Percentiles rank a stretch among this genome's conserved stretches.
These are phyloP conservation scores for Apiospora koreana DNA, from an alignment of 2,329 filamentous ascomycete species.

Conservation along the genomic window DNA sequence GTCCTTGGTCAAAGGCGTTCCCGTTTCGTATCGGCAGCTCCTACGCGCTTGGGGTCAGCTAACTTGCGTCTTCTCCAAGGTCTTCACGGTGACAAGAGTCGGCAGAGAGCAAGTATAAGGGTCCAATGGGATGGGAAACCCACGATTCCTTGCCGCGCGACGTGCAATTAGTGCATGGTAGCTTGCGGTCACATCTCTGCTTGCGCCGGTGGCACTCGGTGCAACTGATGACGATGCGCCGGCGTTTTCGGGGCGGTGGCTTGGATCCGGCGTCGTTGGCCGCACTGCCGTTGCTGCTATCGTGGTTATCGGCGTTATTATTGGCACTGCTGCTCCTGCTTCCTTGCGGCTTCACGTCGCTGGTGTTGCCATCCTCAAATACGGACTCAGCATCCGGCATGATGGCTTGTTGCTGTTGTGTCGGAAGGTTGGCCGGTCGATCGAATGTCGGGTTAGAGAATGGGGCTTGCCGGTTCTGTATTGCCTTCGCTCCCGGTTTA, in stretches of 20 bases:
- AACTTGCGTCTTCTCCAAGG: neutral
- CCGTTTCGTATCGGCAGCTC: constrained; percentile 59
- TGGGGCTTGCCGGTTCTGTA: neutral
- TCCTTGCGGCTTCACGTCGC: constrained; percentile 5
- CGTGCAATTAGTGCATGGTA: constrained; percentile 61
- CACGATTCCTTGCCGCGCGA: constrained; percentile 53
- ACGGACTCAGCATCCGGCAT: constrained; percentile 4
- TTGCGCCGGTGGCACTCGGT: constrained; percentile 66
- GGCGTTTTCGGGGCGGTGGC: constrained; percentile 54
- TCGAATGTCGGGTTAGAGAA: neutral
- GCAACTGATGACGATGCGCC: constrained; percentile 63
- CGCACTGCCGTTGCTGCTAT: neutral
- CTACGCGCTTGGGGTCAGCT: neutral
- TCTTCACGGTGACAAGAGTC: neutral
- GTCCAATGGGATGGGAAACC: neutral
- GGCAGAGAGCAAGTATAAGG: neutral
- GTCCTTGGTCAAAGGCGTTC: constrained; percentile 44
- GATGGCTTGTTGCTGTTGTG: neutral
- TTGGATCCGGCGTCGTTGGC: constrained; percentile 19
- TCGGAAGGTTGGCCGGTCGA: neutral
- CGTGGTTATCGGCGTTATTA: neutral
- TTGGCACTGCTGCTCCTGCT: constrained; percentile 7
- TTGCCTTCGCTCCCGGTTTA: neutral
- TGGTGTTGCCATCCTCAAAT: neutral
- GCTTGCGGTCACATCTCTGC: constrained; percentile 63